These are phyloP conservation scores for Agapanthus africanus DNA, from an alignment of 106 monocot genomes.

Conservation along the genomic window DNA sequence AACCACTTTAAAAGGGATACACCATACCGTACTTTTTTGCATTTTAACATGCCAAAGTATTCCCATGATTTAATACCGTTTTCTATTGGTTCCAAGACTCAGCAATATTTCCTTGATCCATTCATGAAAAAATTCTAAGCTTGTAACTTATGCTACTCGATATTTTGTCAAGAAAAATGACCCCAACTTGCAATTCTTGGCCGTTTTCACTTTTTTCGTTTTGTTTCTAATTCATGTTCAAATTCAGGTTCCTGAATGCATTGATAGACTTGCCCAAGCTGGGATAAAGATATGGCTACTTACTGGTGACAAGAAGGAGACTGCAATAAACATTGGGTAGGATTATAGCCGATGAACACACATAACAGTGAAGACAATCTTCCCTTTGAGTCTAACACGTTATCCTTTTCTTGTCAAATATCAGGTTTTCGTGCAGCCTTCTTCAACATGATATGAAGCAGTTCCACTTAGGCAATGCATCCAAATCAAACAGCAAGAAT, in stretches of 20 bases:
- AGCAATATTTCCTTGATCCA: not conserved
- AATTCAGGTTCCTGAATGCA: slow-evolving; percentile 27
- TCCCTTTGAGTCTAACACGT: not conserved
- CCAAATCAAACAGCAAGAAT: not conserved
- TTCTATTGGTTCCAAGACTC: not conserved
- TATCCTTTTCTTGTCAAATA: not conserved
- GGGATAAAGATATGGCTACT: slow-evolving; percentile 27
- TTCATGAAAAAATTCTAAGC: not conserved
- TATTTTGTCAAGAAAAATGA: not conserved
- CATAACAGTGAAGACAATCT: not conserved
- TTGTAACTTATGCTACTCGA: not conserved
- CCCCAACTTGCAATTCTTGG: not conserved
- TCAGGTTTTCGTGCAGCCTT: slow-evolving; percentile 10
- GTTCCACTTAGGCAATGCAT: slow-evolving; percentile 16
- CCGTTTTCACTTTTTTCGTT: not conserved
- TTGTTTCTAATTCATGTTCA: not conserved
- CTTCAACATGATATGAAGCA: slow-evolving; percentile 22
- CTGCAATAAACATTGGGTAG: slow-evolving; percentile 29
- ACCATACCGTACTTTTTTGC: too few relatives aligned
- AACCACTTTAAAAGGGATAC: slow-evolving; percentile 6
- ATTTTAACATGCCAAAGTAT: not conserved
- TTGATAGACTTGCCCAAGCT: slow-evolving; percentile 24
- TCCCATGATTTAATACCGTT: not conserved
- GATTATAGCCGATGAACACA: slow-evolving; percentile 1
- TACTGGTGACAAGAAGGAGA: slow-evolving; percentile 32